These are phyloP conservation scores for Linderniella brevidens DNA, from an alignment of 257 asterid genomes.

Conservation along the genomic window DNA sequence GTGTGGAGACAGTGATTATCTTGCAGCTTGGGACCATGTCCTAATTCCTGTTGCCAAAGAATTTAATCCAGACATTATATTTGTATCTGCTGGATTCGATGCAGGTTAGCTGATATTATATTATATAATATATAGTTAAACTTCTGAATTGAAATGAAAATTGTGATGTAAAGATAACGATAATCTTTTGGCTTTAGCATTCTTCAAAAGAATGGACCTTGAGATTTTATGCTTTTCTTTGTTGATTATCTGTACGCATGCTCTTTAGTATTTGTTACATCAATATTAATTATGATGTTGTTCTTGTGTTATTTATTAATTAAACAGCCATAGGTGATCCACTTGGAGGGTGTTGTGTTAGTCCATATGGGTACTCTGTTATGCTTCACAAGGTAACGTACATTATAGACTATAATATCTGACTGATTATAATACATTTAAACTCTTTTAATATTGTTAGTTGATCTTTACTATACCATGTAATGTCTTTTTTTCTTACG, in stretches of 20 bases:
- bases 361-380: slow-evolving; percentile 70
- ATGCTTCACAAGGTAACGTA: slow-evolving; percentile 74
- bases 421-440: too few relatives aligned
- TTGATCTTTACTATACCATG: not conserved
- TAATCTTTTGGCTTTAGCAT: not conserved
- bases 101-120: slow-evolving; percentile 62
- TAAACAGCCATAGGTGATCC: slow-evolving; percentile 80
- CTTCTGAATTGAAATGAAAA: not conserved
- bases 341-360: slow-evolving; percentile 82
- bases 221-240: slow-evolving; percentile 7
- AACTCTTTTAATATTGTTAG: too few relatives aligned
- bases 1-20: slow-evolving; percentile 91
- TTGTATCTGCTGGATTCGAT: slow-evolving; percentile 93
- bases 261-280: not conserved
- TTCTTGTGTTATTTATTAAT: slow-evolving; percentile 11
- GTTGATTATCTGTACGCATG: not conserved
- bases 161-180: not conserved
- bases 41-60: slow-evolving; percentile 79
- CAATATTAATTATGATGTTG: slow-evolving; percentile 3
- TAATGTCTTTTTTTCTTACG: slow-evolving; percentile 4
- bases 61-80: slow-evolving; percentile 65
- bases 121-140: not conserved
- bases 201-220: not conserved
- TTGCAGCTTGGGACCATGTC: slow-evolving; percentile 91
- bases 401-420: slow-evolving; percentile 6